Evolutionary conservation across 345 rosid species (phyloP), one percentile per base, ranked within the genome.

Genomic region (Geranium brycei): DNA sequence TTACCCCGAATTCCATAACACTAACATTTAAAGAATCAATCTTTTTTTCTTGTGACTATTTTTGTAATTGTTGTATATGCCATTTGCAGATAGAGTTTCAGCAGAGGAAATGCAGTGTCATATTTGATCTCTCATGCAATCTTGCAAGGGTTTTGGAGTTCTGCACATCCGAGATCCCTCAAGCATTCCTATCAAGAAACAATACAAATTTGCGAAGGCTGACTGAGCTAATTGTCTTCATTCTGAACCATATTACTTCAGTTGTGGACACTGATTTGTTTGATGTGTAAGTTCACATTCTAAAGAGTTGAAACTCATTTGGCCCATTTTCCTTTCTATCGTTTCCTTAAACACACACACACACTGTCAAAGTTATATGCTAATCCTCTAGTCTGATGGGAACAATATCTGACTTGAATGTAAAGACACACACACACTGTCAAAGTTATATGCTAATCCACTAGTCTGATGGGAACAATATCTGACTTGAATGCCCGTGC

Each of bases 51-150:
- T 47, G 13, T 6, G 53, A 13, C 53, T 47, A 47, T 47, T 47
- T 47, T 10, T 47, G 53, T 47, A 47, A 47, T 47, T 65, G 64
- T 64, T 31, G 31, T 57, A 30, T 35, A 51, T 69, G 7, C 69
- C 60, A 38, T 64, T 74, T 89, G 97, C 90, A 87, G 31, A 58
- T 83, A 67, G 97, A 93, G 71, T 86, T 89, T 67, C 91, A 86
- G 81, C 95, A 85, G 71, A 80, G 87, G 79, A 91, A 90, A 85
- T 90, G 97, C 35, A 77, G 83, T 66, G 82, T 88, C 69, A 88
- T 90, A 73, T 93, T 86, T 71, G 97, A 90, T 77, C 95, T 89
- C 72, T 90, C 96, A 2, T 88, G 97, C 79, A 90, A 93, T 71
- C 97, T 93, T 19, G 83, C 95, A 56, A 86, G 84, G 77, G 84